Conservation (phyloP, 2,329 filamentous ascomycete species). For the Fusarium circinatum region DNA sequence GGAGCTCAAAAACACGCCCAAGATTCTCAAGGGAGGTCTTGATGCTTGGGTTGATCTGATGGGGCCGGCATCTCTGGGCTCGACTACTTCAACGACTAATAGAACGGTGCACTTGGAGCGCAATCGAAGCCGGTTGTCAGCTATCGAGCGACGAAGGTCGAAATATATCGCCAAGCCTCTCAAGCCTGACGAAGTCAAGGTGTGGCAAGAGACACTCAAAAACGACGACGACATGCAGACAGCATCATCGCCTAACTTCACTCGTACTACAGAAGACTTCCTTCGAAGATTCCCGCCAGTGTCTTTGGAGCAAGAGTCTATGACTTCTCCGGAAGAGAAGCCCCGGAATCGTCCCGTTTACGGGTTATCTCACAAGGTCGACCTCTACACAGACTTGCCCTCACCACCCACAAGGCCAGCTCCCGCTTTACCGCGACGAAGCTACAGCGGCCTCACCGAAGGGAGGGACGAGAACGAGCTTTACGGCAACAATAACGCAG, state of each 20-base stretch:
- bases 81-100: constrained; percentile 50
- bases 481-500: constrained; percentile 54
- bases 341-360: constrained; percentile 42
- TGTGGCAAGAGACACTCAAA: constrained; percentile 81
- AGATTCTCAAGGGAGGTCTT: constrained; percentile 83
- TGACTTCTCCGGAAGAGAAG: constrained; percentile 56
- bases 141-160: constrained; percentile 51
- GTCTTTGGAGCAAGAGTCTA: constrained; percentile 68
- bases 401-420: constrained; percentile 73
- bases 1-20: constrained; percentile 76
- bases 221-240: constrained; percentile 69
- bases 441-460: constrained; percentile 79
- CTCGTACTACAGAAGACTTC: constrained; percentile 84
- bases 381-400: constrained; percentile 60
- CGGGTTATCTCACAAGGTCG: constrained; percentile 48
- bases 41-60: constrained; percentile 89
- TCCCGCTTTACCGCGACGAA: constrained; percentile 73
- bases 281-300: constrained; percentile 82
- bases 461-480: constrained; percentile 49
- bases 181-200: constrained; percentile 81
- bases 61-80: constrained; percentile 71
- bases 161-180: constrained; percentile 72
- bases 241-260: constrained; percentile 63
- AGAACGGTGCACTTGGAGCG: constrained; percentile 18
- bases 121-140: constrained; percentile 48